Percentiles rank a stretch among this genome's conserved stretches.
phyloP scores from a whole-genome alignment of 2,329 filamentous ascomycete genomes.

The Neofusicoccum umdonicola region DNA sequence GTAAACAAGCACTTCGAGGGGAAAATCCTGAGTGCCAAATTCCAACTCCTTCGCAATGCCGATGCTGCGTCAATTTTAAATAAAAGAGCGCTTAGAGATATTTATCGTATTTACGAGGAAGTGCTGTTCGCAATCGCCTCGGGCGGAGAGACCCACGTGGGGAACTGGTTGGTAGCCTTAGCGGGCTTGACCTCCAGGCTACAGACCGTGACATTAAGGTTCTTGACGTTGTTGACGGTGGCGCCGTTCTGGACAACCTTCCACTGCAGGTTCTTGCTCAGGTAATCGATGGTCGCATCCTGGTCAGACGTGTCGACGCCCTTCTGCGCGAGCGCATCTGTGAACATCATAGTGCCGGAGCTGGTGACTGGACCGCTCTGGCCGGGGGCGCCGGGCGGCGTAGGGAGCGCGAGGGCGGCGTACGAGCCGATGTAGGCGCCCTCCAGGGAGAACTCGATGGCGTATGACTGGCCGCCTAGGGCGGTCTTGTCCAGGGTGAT shows the following conservation, averaged over 20 bases:
- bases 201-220: slow-evolving; percentile 34
- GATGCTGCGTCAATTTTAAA: too few species aligned
- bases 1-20: too few species aligned
- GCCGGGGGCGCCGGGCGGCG: slow-evolving; percentile 17
- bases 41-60: too few species aligned
- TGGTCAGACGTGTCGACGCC: slow-evolving; percentile 32
- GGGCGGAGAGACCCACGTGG: background rate
- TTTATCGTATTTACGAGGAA: background rate
- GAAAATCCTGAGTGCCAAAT: too few species aligned
- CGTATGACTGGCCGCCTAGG: slow-evolving; percentile 34
- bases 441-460: slow-evolving; percentile 32
- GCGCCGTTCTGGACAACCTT: slow-evolving; percentile 32
- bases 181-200: slow-evolving; percentile 32
- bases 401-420: slow-evolving; percentile 30
- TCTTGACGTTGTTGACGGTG: slow-evolving; percentile 23
- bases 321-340: slow-evolving; percentile 31
- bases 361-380: slow-evolving; percentile 23
- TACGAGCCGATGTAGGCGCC: slow-evolving; percentile 32
- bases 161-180: background rate
- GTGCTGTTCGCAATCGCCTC: background rate
- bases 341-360: slow-evolving; percentile 32
- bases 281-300: slow-evolving; percentile 33
- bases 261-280: slow-evolving; percentile 36
- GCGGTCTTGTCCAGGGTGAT: slow-evolving; percentile 17
- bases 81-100: too few species aligned